Evolutionary conservation across 805 yeast genomes (phyloP), one percentile per base, ranked within the genome.

Genomic region (Suhomyces sp.): DNA sequence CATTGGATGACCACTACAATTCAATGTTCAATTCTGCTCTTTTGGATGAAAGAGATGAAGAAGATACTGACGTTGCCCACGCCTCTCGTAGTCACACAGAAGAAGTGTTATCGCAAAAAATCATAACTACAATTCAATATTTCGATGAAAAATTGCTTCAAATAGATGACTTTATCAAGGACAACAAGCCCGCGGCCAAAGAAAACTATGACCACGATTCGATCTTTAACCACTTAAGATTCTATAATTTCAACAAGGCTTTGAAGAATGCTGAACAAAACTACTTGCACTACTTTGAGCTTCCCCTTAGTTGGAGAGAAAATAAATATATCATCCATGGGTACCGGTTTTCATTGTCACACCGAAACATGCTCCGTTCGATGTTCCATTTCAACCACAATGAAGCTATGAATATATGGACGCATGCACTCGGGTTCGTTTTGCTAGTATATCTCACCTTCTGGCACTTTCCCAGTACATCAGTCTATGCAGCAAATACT

Each of bases 231-330:
- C 60, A 59, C 17, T 59, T 65, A 43, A 53, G 61, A 26, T 66
- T 53, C 40, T 60, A 49, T 35, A 68, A 68, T 51, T 68, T 68
- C 46, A 65, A 68, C 44, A 56, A 74, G 2, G 70, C 71, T 14
- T 71, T 70, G 49, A 82, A 81, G 51, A 64, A 60, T 21, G 75
- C 76, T 2, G 88, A 79, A 50, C 74, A 71, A 56, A 24, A 81
- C 28, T 72, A 79, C 37, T 61, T 91, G 26, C 88, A 87, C 46
- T 86, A 82, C 57, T 87, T 85, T 53, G 95, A 91, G 57, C 67
- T 91, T 27, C 98, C 98, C 2, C 77, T 82, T 47, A 87, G 84
- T 31, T 91, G 96, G 95, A 76, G 95, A 52, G 97, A 90, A 60
- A 91, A 93, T 62, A 80, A 88, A 39, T 88, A 75, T 58, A 86